These are phyloP conservation scores for Anthracocystis walkeri DNA, from an alignment of 1,284 basidiomycete species.

Conservation along the genomic window DNA sequence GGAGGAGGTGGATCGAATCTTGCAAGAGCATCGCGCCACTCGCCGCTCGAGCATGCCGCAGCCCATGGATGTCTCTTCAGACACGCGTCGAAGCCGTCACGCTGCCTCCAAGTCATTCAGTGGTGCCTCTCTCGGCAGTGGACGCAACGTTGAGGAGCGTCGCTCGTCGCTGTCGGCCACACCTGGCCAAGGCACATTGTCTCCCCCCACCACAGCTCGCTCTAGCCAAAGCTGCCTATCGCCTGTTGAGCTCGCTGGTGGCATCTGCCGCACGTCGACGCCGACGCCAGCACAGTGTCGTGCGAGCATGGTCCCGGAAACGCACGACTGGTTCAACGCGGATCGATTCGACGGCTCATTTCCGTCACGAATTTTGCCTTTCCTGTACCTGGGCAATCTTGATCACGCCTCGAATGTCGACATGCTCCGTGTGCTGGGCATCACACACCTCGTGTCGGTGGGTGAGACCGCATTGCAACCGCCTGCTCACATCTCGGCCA, in stretches of 20 bases:
- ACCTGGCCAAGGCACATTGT: background rate
- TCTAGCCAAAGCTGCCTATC: conserved; percentile 6
- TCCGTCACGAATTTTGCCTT: conserved; percentile 91
- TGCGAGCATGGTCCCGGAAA: conserved; percentile 10
- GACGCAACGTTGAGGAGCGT: conserved; percentile 13
- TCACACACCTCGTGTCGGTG: conserved; percentile 96
- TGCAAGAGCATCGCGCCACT: conserved; percentile 16
- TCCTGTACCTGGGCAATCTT: conserved; percentile 91
- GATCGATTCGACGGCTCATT: conserved; percentile 93
- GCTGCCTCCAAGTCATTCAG: conserved; percentile 31
- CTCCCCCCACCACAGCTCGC: too few species aligned
- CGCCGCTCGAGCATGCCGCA: conserved; percentile 15
- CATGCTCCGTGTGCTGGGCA: conserved; percentile 94
- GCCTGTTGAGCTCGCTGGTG: conserved; percentile 17
- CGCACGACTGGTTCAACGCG: conserved; percentile 85
- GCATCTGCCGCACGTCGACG: conserved; percentile 40
- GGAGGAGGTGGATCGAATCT: conserved; percentile 78
- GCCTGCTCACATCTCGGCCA: conserved; percentile 45
- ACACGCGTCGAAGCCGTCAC: conserved; percentile 23
- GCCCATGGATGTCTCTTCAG: conserved; percentile 8
- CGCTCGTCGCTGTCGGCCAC: conserved; percentile 27
- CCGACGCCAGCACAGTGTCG: conserved; percentile 33
- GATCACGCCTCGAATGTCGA: conserved; percentile 93
- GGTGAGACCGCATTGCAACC: conserved; percentile 85
- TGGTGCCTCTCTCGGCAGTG: conserved; percentile 14